Conservation (phyloP, 2,329 filamentous ascomycete species). For the Pseudogymnoascus sp. region DNA sequence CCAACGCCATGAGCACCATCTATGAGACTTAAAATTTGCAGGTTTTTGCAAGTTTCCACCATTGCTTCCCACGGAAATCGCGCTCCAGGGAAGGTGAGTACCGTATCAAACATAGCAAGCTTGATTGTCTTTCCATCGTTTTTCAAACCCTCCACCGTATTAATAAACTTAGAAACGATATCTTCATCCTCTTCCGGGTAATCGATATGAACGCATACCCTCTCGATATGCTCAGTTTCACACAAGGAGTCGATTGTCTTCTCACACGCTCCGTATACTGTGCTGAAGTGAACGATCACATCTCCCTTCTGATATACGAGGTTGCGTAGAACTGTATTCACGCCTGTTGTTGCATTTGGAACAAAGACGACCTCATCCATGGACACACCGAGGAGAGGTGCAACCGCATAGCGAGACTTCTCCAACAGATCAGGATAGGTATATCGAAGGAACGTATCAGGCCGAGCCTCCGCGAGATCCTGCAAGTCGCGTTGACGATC, state of each 20-base stretch:
- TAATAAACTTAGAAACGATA: constrained; percentile 51
- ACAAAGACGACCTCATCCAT: constrained; percentile 64
- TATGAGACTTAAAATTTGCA: constrained; percentile 62
- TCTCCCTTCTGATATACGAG: constrained; percentile 56
- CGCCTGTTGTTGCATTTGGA: constrained; percentile 66
- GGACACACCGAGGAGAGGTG: constrained; percentile 55
- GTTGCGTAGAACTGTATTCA: constrained; percentile 71
- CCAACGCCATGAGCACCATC: constrained; percentile 82
- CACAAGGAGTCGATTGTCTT: constrained; percentile 53
- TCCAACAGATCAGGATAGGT: constrained; percentile 55
- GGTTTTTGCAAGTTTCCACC: constrained; percentile 51
- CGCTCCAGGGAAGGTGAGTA: constrained; percentile 69
- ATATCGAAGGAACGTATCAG: constrained; percentile 69
- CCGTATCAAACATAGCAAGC: constrained; percentile 72
- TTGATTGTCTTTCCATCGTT: constrained; percentile 51
- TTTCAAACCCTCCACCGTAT: constrained; percentile 43
- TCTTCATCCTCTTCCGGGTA: constrained; percentile 64
- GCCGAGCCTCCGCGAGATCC: constrained; percentile 52
- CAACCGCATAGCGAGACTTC: constrained; percentile 53
- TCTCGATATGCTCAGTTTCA: constrained; percentile 15
- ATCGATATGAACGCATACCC: constrained; percentile 41
- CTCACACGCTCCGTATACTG: constrained; percentile 69
- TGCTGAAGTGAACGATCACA: constrained; percentile 67
- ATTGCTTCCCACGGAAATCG: constrained; percentile 68
- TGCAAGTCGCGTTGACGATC: constrained; percentile 58